phyloP scores from a whole-genome alignment of 2,329 filamentous ascomycete genomes.

The Xylaria multiplex region DNA sequence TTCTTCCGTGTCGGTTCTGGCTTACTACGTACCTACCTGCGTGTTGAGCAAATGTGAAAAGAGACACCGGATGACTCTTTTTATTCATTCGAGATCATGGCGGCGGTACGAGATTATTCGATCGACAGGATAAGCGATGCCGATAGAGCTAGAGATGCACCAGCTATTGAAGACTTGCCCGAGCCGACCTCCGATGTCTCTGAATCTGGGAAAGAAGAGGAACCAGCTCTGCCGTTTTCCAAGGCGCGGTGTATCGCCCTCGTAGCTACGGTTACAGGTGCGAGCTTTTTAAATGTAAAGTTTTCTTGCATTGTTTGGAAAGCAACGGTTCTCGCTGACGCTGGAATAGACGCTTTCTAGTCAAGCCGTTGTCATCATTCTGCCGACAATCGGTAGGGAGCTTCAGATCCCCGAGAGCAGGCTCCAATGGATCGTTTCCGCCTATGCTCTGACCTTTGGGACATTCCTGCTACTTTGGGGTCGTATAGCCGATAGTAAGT shows the following conservation, averaged over 20 bases:
- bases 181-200: conserved; percentile 32
- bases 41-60: background rate
- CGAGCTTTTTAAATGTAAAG: conserved; percentile 65
- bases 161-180: background rate
- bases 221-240: conserved; percentile 53
- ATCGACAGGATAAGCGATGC: conserved; percentile 6
- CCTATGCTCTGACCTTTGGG: conserved; percentile 72
- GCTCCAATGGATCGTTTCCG: conserved; percentile 73
- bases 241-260: conserved; percentile 64
- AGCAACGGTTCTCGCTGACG: conserved; percentile 26
- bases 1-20: background rate
- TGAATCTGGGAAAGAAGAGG: conserved; percentile 36
- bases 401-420: conserved; percentile 66
- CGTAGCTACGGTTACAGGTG: conserved; percentile 64
- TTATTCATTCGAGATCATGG: conserved; percentile 14
- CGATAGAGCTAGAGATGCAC: conserved; percentile 12
- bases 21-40: background rate
- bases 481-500: conserved; percentile 64
- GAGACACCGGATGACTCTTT: background rate
- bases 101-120: background rate
- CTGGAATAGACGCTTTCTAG: conserved; percentile 61
- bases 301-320: background rate
- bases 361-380: conserved; percentile 69
- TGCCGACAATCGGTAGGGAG: conserved; percentile 68
- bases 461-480: conserved; percentile 76